phyloP scores from a whole-genome alignment of 441 rosid genomes.

The Gossypium gossypioides region DNA sequence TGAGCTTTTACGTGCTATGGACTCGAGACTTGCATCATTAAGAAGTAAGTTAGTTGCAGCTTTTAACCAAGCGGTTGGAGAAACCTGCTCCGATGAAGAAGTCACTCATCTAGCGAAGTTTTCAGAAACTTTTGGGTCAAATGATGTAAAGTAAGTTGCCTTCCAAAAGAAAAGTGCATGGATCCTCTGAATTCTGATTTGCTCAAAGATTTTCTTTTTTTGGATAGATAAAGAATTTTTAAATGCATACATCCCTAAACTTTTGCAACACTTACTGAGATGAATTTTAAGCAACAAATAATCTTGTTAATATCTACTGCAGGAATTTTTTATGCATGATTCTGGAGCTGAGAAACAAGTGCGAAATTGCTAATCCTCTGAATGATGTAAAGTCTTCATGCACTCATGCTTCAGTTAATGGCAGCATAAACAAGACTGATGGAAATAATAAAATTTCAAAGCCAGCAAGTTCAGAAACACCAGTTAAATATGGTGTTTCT shows the following conservation, averaged over 20 bases:
- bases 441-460: slow-evolving; percentile 25
- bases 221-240: slow-evolving; percentile 1
- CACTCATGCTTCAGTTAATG: slow-evolving; percentile 14
- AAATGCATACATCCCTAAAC: neutral
- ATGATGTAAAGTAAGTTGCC: slow-evolving; percentile 45
- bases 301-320: slow-evolving; percentile 20
- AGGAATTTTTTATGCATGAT: slow-evolving; percentile 32
- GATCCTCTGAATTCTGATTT: slow-evolving; percentile 10
- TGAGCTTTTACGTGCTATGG: slow-evolving; percentile 46
- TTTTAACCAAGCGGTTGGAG: slow-evolving; percentile 27
- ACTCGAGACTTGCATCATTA: slow-evolving; percentile 48
- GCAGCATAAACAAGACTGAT: slow-evolving; percentile 18
- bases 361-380: slow-evolving; percentile 11
- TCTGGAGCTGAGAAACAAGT: slow-evolving; percentile 23
- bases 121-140: slow-evolving; percentile 44
- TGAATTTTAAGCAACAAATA: neutral
- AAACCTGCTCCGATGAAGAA: slow-evolving; percentile 24
- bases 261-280: neutral
- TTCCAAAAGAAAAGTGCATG: slow-evolving; percentile 1
- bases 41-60: slow-evolving; percentile 41
- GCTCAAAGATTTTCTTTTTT: neutral
- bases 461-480: slow-evolving; percentile 22
- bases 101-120: slow-evolving; percentile 29
- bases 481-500: slow-evolving; percentile 53
- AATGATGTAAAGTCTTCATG: slow-evolving; percentile 18